Conservation (phyloP, 1,284 basidiomycete species). For the Phylloporus sp. region DNA sequence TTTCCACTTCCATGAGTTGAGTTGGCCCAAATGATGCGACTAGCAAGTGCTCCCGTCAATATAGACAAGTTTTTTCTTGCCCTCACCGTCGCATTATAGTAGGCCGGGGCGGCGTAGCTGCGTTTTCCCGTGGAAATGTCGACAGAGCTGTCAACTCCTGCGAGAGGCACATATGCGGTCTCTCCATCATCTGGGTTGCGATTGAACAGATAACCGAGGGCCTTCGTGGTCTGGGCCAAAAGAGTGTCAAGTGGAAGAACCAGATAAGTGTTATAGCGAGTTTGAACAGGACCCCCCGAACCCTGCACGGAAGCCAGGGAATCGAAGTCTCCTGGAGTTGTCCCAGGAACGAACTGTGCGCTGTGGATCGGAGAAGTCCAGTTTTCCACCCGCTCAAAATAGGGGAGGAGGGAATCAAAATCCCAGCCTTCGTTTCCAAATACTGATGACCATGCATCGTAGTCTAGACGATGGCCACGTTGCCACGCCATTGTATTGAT, state of each 20-base stretch:
- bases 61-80: background rate
- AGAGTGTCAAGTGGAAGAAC: background rate
- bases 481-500: conserved; percentile 1
- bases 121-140: background rate
- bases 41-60: background rate
- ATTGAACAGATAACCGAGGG: background rate
- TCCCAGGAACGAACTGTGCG: background rate
- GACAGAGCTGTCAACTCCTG: background rate
- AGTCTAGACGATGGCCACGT: background rate
- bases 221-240: background rate
- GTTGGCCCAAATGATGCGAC: background rate
- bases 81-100: background rate
- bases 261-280: background rate
- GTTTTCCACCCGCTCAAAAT: background rate
- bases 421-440: background rate
- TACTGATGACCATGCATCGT: background rate
- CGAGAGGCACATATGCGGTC: background rate
- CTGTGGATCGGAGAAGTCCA: background rate
- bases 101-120: background rate
- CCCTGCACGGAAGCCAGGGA: background rate
- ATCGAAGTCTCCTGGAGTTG: background rate
- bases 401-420: background rate
- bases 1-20: background rate
- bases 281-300: background rate
- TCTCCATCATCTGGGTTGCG: background rate